phyloP scores from a whole-genome alignment of 1,139 yeast genomes.

The Diutina pseudorugosa region DNA sequence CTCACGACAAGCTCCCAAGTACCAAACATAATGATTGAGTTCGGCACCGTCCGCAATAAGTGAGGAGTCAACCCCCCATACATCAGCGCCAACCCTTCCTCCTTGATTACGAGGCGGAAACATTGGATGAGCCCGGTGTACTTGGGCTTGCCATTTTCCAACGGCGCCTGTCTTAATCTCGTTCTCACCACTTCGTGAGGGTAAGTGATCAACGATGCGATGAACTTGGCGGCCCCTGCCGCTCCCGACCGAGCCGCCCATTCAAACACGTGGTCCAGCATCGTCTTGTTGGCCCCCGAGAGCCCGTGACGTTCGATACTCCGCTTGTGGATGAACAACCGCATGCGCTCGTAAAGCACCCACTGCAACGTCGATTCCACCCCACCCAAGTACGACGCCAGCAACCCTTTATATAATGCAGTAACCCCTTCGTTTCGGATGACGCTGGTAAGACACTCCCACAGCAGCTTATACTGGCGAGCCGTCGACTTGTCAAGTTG shows the following conservation, averaged over 20 bases:
- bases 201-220: slow-evolving; percentile 86
- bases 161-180: slow-evolving; percentile 88
- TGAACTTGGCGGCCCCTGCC: slow-evolving; percentile 91
- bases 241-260: slow-evolving; percentile 98
- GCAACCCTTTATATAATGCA: slow-evolving; percentile 78
- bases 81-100: slow-evolving; percentile 88
- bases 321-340: slow-evolving; percentile 49
- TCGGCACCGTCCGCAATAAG: slow-evolving; percentile 91
- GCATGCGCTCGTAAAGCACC: slow-evolving; percentile 96
- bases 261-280: slow-evolving; percentile 57
- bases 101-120: slow-evolving; percentile 68
- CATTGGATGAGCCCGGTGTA: slow-evolving; percentile 87
- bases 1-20: slow-evolving; percentile 94
- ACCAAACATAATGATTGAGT: slow-evolving; percentile 97
- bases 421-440: slow-evolving; percentile 63
- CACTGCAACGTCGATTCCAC: slow-evolving; percentile 91
- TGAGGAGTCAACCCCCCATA: slow-evolving; percentile 98
- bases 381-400: slow-evolving; percentile 92
- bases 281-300: slow-evolving; percentile 31
- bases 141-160: slow-evolving; percentile 65
- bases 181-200: slow-evolving; percentile 98
- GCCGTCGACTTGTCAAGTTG: slow-evolving; percentile 70
- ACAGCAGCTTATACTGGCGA: slow-evolving; percentile 65
- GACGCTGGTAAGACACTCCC: slow-evolving; percentile 71
- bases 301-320: slow-evolving; percentile 35